Evolutionary conservation across 768 basidiomycete genomes (phyloP).

Genomic region (Termitomyces sp.): DNA sequence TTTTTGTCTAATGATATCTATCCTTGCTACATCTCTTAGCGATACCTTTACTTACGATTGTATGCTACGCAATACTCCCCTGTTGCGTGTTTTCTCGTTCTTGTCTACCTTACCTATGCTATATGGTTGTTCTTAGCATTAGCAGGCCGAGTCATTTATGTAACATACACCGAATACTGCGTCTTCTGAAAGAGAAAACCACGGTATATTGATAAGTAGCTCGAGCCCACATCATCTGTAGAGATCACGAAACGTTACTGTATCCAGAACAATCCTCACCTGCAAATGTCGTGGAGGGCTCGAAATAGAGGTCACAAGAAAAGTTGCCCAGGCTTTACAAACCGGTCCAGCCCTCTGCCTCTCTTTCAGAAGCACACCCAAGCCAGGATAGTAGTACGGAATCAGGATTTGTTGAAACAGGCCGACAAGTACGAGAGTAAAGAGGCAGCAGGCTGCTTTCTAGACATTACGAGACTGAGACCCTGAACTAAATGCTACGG

Average conservation of each 20-base stretch:
- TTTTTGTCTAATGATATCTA: neutral
- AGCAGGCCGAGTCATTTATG: neutral
- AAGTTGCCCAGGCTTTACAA: neutral
- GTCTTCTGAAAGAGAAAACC: too few relatives aligned
- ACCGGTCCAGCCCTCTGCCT: too few relatives aligned
- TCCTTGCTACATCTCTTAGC: constrained; percentile 1
- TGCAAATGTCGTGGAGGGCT: neutral
- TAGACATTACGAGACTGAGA: too few relatives aligned
- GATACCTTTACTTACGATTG: constrained; percentile 1
- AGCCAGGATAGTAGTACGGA: neutral
- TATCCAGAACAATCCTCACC: neutral
- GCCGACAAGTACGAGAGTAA: neutral
- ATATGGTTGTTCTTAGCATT: neutral
- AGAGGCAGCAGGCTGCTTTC: neutral
- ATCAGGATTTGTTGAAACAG: neutral
- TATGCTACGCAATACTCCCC: neutral
- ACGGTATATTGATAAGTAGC: too few relatives aligned
- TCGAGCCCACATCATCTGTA: too few relatives aligned
- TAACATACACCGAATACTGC: too few relatives aligned
- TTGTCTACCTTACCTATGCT: neutral
- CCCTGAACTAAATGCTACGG: too few relatives aligned
- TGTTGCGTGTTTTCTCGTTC: neutral
- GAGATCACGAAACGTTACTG: neutral
- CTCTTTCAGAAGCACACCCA: neutral
- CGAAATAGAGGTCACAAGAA: neutral